Evolutionary conservation across 2,329 filamentous ascomycete genomes (phyloP).

Genomic region (Rhynchosporium agropyri): DNA sequence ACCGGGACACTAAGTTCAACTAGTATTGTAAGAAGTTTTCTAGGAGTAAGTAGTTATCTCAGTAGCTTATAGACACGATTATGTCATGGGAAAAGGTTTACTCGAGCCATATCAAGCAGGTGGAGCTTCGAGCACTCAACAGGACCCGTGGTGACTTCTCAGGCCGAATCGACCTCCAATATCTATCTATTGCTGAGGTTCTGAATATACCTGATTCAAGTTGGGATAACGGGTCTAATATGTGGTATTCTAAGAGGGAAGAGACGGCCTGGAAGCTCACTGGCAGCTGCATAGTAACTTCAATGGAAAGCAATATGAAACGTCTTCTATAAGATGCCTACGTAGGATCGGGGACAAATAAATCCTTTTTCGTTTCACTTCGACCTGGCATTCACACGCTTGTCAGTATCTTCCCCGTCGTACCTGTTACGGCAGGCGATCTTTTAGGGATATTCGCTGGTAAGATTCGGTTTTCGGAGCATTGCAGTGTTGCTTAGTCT

Average conservation of each 20-base stretch:
- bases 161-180: slow-evolving; percentile 13
- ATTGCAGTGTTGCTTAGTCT: slow-evolving; percentile 19
- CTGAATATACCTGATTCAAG: slow-evolving; percentile 20
- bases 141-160: slow-evolving; percentile 16
- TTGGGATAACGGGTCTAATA: slow-evolving; percentile 20
- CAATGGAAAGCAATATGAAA: slow-evolving; percentile 22
- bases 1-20: slow-evolving; percentile 23
- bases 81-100: slow-evolving; percentile 18
- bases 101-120: slow-evolving; percentile 13
- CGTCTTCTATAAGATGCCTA: too few species aligned
- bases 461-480: slow-evolving; percentile 25
- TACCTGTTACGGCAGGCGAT: slow-evolving; percentile 16
- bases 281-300: slow-evolving; percentile 22
- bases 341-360: slow-evolving; percentile 9
- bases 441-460: slow-evolving; percentile 24
- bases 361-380: slow-evolving; percentile 18
- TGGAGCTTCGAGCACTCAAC: slow-evolving; percentile 20
- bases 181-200: slow-evolving; percentile 21
- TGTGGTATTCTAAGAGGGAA: slow-evolving; percentile 20
- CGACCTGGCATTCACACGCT: slow-evolving; percentile 23
- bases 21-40: slow-evolving; percentile 23
- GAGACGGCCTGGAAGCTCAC: slow-evolving; percentile 24
- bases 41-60: slow-evolving; percentile 17
- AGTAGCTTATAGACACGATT: slow-evolving; percentile 19
- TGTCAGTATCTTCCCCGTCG: slow-evolving; percentile 20